Base-by-base conservation (phyloP, 78 protist species). In the Dictyostelium intermedium region DNA sequence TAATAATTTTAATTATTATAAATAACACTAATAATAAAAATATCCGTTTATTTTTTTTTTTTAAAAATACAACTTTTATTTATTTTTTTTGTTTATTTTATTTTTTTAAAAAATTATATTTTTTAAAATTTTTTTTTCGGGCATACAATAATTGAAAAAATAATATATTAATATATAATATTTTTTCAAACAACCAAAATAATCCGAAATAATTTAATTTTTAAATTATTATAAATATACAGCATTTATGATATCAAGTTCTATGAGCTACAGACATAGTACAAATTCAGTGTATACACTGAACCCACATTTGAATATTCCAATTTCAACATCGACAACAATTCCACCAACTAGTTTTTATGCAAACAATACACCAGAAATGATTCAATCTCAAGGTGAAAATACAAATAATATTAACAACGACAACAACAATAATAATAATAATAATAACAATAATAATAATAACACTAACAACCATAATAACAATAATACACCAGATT, bases 201-300 rank as follows among this genome's bases (percentile, higher is more conserved):
- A 8, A 9, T 16, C 14, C 61, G n/a, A 50, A 50, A 50, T 50
- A 50, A 50, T 50, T 50, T 50, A 50, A 50, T 50, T 16, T 16
- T 45, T 50, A 50, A 50, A 50, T 50, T 16, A 50, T 16, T 47
- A 11, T 39, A 11, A 27, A 70, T 70, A 63, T 16, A 63, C 14
- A 63, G 73, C 73, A 63, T 63, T 63, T 63, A 63, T 63, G 73
- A 60, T 32, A 35, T 50, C 41, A 14, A 82, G 72, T 84, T 84
- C 91, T 70, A 87, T 87, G 92, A 87, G 81, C 56, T 87, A 87
- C 81, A 76, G 92, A 47, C 92, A 87, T 27, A 69, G 82, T 63
- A 87, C 92, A 32, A 87, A 87, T 78, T 69, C 82, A 32, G 84
- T 87, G 34, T 87, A 87, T 61, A 20, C 92, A 32, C 84, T 87